Evolutionary conservation across 257 asterid genomes (phyloP), one percentile per base, ranked within the genome.

Genomic region (Cordia subcordata): DNA sequence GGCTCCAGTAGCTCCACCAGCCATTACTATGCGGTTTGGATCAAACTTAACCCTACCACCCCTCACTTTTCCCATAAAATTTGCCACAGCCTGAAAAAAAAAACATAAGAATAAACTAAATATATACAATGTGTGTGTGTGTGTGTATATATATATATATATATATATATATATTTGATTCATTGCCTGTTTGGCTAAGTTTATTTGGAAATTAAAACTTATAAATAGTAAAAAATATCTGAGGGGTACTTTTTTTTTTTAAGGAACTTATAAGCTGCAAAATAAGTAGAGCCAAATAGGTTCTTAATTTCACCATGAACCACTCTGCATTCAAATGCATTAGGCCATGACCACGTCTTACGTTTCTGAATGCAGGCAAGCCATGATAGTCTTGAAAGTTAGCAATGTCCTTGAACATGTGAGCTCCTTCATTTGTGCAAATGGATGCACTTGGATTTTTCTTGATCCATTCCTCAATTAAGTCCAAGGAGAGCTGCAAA

Each of bases 1-100:
- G n/a, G n/a, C 96, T 44, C 96, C 96, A 1, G 98, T 90, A 27
- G 98, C 98, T 61, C 98, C 98, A 1, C 96, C 96, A 0, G 79
- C 87, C 94, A 90, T 80, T 12, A 90, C 95, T 55, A 90, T 62
- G 10, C 95, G 81, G 10, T 83, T 81, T 0, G 94, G 88, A 60
- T 90, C 94, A 44, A 81, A 85, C 6, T 37, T 75, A 27, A 72
- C 96, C 52, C 80, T 63, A 5, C 76, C 77, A 1, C 94, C 94
- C 63, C 96, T 71, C 0, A 75, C 75, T 64, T 81, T 87, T 6
- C 20, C 81, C 96, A 90, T 90, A 20, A 87, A 83, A 63, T 67
- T 83, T 0, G 98, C 98, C 8, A 85, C 70, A 0, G 80, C 98
- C 97, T 90, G 82, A 14, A 63, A 14, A 11, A 37, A 52, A 14